Conservation (phyloP, 345 rosid genomes). For the Boechera divaricarpa region DNA sequence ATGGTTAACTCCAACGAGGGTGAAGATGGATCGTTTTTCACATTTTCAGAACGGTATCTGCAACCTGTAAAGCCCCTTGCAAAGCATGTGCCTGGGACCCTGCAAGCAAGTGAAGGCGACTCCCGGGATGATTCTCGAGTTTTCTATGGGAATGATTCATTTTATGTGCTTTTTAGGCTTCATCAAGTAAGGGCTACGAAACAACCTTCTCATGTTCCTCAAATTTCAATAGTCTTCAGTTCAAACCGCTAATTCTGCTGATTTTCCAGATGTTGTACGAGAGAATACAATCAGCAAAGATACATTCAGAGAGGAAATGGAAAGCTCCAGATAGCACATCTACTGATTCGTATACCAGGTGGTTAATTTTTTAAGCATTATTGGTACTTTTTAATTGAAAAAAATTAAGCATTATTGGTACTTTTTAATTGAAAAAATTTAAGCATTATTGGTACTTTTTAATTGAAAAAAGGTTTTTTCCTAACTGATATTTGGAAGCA, state of each 20-base stretch:
- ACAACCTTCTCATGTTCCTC: constrained; percentile 23
- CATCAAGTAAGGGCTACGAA: constrained; percentile 72
- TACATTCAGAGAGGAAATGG: constrained; percentile 95
- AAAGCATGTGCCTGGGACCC: constrained; percentile 68
- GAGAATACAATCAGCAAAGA: constrained; percentile 92
- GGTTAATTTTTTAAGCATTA: constrained; percentile 30
- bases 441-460: no score
- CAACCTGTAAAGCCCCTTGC: constrained; percentile 82
- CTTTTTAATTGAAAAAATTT: not conserved
- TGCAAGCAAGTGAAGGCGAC: constrained; percentile 56
- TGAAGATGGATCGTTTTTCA: constrained; percentile 65
- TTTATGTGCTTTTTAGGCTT: constrained; percentile 94
- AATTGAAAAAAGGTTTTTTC: not conserved
- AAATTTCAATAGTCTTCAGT: not conserved
- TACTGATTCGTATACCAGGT: constrained; percentile 92
- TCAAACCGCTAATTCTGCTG: constrained; percentile 19
- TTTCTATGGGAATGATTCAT: constrained; percentile 96
- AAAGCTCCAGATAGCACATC: constrained; percentile 71
- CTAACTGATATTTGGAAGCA: constrained; percentile 23
- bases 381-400: not conserved
- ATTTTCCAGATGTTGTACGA: constrained; percentile 78
- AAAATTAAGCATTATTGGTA: not conserved
- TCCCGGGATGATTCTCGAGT: constrained; percentile 60
- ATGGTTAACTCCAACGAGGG: constrained; percentile 64
- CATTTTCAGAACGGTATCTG: constrained; percentile 80